Base-by-base conservation (phyloP, 371 early-diverging fungal species). In the Mucor velutinosus region DNA sequence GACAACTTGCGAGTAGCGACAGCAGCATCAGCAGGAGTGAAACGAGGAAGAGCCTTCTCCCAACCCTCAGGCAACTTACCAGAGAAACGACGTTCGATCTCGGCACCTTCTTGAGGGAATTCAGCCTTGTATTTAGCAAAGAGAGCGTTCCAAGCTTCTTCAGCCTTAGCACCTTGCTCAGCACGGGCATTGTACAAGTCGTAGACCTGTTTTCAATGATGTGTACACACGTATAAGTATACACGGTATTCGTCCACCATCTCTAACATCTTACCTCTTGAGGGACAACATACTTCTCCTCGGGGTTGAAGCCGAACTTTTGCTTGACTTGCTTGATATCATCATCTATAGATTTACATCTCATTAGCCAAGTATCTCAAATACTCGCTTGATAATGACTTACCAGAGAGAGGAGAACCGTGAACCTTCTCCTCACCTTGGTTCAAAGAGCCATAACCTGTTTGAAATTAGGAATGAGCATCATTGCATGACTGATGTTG, bases 1-100 rank as follows among this genome's bases (percentile, higher is more conserved):
- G 93, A 94, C 60, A 91, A 80, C 80, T 97, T 97, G 70, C 93
- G 90, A n/a, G 98, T 96, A 19, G 98, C 97, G 49, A 90, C 84
- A n/a, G 94, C 70, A 61, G 91, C 76, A 73, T 95, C 95, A 0
- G 83, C 74, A 29, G 97, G 93, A 15, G 89, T 92, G 85, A 81
- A 97, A 11, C 78, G 82, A 32, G 97, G 97, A 51, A 97, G 82
- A 32, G 71, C 80, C 43, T 86, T 72, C 72, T 82, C 84, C 91
- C 91, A 93, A 66, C 86, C 89, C 56, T 86, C 85, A 33, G 95
- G 96, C 49, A 96, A 82, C 76, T 93, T 82, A 47, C 87, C 87
- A 49, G 71, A 72, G 33, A 93, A 63, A 67, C 97, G 92, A 64
- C 97, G 92, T 73, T 85, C 84, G 43, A 97, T 78, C 53, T 97